Percentiles rank a stretch among this genome's conserved stretches.
Evolutionary conservation across 257 asterid species (phyloP).

Genomic region (Apocynum venetum): DNA sequence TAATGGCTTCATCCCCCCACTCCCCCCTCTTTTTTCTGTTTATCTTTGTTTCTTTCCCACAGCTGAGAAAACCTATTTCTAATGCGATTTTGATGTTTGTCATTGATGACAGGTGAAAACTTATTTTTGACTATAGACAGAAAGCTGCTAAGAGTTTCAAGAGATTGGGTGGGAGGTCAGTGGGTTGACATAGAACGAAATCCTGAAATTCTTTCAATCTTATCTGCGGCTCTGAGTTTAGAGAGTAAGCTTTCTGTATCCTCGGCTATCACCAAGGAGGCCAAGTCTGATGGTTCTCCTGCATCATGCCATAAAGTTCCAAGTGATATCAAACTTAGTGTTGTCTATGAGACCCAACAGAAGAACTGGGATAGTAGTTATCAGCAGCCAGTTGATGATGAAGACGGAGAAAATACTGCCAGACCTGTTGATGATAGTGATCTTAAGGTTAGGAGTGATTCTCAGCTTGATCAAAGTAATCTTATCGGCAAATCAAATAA

Average conservation of each 20-base stretch:
- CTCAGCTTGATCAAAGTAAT: constrained; percentile 16
- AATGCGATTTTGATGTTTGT: constrained; percentile 1
- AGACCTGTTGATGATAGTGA: constrained; percentile 25
- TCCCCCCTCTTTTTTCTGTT: neutral
- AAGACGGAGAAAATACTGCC: constrained; percentile 23
- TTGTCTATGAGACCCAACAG: constrained; percentile 46
- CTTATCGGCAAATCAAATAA: constrained; percentile 14
- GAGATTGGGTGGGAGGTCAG: constrained; percentile 78
- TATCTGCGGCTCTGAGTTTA: constrained; percentile 39
- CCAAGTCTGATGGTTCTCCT: constrained; percentile 43
- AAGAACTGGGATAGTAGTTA: constrained; percentile 33
- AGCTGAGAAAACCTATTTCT: neutral
- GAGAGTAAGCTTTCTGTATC: constrained; percentile 58
- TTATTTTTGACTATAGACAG: constrained; percentile 45
- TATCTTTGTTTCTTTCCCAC: neutral
- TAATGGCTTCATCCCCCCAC: neutral
- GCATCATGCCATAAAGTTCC: constrained; percentile 32
- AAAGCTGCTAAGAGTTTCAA: constrained; percentile 63
- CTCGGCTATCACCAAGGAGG: constrained; percentile 41
- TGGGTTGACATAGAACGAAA: constrained; percentile 80
- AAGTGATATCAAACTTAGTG: constrained; percentile 32
- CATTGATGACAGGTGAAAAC: constrained; percentile 63
- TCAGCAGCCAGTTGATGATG: constrained; percentile 36
- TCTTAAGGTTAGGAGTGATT: constrained; percentile 21
- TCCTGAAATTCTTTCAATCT: constrained; percentile 46